Evolutionary conservation across 306 rosid genomes (phyloP), one percentile per base, ranked within the genome.

Genomic region (Pueraria montana): DNA sequence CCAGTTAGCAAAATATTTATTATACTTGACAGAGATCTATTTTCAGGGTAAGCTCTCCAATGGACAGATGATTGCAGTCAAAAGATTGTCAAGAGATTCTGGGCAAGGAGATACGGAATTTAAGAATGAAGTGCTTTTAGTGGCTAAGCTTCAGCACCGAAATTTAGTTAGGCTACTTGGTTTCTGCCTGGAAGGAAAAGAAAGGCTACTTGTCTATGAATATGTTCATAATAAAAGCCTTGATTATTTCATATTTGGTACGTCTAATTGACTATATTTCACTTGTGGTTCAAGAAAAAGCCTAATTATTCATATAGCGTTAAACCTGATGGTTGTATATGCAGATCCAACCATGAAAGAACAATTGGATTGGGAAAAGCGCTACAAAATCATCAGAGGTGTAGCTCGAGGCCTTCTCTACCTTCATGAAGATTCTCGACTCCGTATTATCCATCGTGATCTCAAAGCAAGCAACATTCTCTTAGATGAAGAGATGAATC

Each of bases 81-180:
- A 66, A 66, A 66, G 72, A 27, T 38, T 66, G 49, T 66, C 72
- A 66, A 66, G 8, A 0, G 72, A 38, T 0, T 66, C 72, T 0
- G 1, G 17, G 4, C 49, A 66, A 38, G 72, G 72, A 36, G 72
- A 66, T 2, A 38, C 2, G 1, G 72, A 66, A 18, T 66, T 66
- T 18, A 66, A 38, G 49, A 66, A 66, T 66, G 72, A 66, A 38
- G 50, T 66, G 27, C 72, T 66, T 38, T 65, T 65, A 65, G 46
- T 65, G 46, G 71, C 71, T 2, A 65, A 65, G 48, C 71, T 65
- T 65, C 71, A 65, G 46, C 71, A 65, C 48, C 46, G 71, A 65
- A 65, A 65, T 65, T 65, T 65, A 34, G 71, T 65, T 3, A 65
- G 24, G 14, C 71, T 65, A 65, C 71, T 17, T 34, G 71, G 71